Evolutionary conservation across 768 basidiomycete species (phyloP).

Genomic region (Brasilioporus rufonigricans): DNA sequence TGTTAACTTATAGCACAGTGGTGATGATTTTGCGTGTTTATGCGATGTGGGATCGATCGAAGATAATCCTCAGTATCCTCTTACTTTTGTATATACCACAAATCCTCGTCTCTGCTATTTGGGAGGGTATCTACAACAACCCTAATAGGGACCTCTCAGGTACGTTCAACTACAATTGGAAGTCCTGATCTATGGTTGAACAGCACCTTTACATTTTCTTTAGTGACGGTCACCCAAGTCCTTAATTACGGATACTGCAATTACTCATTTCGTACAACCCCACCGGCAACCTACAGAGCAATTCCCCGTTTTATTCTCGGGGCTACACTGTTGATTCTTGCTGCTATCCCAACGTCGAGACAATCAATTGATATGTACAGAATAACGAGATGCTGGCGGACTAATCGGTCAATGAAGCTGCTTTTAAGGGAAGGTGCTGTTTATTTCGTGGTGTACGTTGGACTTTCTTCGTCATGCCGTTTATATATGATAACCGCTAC

Average conservation of each 20-base stretch:
- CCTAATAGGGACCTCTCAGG: constrained; percentile 1
- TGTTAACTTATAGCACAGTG: neutral
- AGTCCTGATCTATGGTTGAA: neutral
- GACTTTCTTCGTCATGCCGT: neutral
- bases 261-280: neutral
- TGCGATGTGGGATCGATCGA: neutral
- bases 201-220: too few relatives aligned
- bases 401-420: neutral
- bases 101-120: neutral
- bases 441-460: neutral
- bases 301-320: neutral
- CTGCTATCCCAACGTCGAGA: neutral
- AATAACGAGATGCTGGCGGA: neutral
- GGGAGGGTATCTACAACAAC: neutral
- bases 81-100: neutral
- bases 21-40: neutral
- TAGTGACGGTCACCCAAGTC: constrained; percentile 1
- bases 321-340: neutral
- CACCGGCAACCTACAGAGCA: neutral
- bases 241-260: constrained; percentile 1
- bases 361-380: neutral
- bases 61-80: neutral
- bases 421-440: neutral
- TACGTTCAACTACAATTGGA: constrained; percentile 1
- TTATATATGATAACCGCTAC: neutral